A percentile compares a stretch with the other conserved stretches of the same genome.
Conservation (phyloP, 1,284 basidiomycete genomes). For the Grifola frondosa region DNA sequence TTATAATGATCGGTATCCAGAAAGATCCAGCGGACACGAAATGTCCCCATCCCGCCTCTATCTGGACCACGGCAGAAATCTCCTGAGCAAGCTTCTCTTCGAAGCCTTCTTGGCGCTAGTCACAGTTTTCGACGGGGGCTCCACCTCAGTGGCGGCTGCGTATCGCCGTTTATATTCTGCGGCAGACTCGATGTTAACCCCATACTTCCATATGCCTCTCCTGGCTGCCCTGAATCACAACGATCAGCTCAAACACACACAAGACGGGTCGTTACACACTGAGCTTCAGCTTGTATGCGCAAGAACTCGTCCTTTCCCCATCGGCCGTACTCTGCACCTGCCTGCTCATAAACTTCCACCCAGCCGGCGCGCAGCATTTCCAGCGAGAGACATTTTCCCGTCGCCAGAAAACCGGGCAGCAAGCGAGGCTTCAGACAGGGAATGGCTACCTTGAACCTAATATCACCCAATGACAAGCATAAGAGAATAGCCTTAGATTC, state of each 20-base stretch:
- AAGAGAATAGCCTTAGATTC: constrained; percentile 21
- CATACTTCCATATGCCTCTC: constrained; percentile 73
- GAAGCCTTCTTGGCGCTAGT: no score
- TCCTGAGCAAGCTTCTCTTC: no score
- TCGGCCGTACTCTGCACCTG: constrained; percentile 76
- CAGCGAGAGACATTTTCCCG: constrained; percentile 59
- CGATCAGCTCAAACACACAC: background rate
- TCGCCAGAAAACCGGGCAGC: constrained; percentile 47
- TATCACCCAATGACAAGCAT: background rate
- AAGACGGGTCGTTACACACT: constrained; percentile 43
- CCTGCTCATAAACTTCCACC: constrained; percentile 73
- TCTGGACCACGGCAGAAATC: no score
- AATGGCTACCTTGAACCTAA: constrained; percentile 59
- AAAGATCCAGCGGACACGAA: no score
- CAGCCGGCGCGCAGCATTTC: constrained; percentile 81
- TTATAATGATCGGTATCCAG: no score
- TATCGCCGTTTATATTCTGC: constrained; percentile 78
- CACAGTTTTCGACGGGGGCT: no score
- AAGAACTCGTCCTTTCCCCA: constrained; percentile 65
- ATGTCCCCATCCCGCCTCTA: no score
- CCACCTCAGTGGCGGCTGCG: no score
- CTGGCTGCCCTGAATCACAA: constrained; percentile 44
- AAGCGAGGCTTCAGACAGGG: constrained; percentile 49
- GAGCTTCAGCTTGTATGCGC: constrained; percentile 60
- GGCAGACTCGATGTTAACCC: constrained; percentile 61